phyloP scores from a whole-genome alignment of 192 early-diverging fungal species.

The Podila epigama region DNA sequence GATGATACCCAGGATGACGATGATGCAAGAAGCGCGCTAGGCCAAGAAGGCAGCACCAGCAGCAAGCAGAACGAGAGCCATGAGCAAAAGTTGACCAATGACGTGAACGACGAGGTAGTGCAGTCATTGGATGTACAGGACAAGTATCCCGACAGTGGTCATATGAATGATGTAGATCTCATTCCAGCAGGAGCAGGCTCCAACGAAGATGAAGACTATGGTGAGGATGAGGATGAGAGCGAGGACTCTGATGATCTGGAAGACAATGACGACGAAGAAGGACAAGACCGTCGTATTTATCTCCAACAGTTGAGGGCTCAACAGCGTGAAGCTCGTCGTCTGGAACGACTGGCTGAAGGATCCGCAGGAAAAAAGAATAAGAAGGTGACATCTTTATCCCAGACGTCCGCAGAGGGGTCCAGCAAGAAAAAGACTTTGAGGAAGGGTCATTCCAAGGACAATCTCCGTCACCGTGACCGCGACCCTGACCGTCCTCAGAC shows the following conservation, averaged over 20 bases:
- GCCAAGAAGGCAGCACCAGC: neutral
- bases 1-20: slow-evolving; percentile 29
- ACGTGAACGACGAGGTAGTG: neutral
- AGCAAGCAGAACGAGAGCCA: neutral
- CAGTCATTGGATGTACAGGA: slow-evolving; percentile 13
- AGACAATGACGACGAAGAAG: slow-evolving; percentile 45
- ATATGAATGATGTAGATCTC: neutral
- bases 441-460: slow-evolving; percentile 37
- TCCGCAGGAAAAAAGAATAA: neutral
- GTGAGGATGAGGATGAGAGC: slow-evolving; percentile 35
- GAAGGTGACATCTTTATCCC: slow-evolving; percentile 6
- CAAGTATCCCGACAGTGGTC: neutral
- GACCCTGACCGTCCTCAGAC: slow-evolving; percentile 35
- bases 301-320: slow-evolving; percentile 37
- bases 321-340: slow-evolving; percentile 36
- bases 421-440: slow-evolving; percentile 20
- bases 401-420: neutral
- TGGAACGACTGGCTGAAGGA: slow-evolving; percentile 32
- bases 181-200: slow-evolving; percentile 7
- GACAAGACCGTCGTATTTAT: slow-evolving; percentile 47
- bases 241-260: slow-evolving; percentile 44
- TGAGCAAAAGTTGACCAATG: neutral
- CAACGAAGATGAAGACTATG: slow-evolving; percentile 14
- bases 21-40: no score
- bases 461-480: slow-evolving; percentile 14